Base-by-base conservation (phyloP, 768 basidiomycete species). In the Cyathus striatus region DNA sequence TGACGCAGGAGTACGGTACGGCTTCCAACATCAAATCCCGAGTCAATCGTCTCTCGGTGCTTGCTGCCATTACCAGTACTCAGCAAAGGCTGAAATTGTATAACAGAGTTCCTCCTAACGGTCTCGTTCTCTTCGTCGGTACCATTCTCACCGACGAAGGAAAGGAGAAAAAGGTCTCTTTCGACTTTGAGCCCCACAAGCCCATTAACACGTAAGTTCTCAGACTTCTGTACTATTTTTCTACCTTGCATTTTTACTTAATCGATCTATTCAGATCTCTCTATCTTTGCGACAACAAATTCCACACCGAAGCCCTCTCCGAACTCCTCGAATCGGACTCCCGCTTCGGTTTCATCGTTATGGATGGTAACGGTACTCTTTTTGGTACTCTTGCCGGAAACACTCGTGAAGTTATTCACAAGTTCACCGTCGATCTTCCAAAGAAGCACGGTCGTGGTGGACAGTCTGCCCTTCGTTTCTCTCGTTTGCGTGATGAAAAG, bases 361-460 rank as follows among this genome's bases (percentile, higher is more conserved):
- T 98, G 95, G 95, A 96, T 57, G 90, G 92, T 72, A 97, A 96
- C 64, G 95, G 95, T 26, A 89, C 92, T 4, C 83, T 99, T 25
- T 98, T 97, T 55, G 96, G 96, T 45, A 89, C 87, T 3, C 80
- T 99, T 43, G 82, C 95, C 0, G 96, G 96, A 38, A 98, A 98
- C 66, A 95, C 96, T 16, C 91, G 96, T 50, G 94, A 97, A 52
- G 81, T 99, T 41, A 75, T 95, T 44, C 96, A 99, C 72, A 98
- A 98, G 66, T 97, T 98, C 72, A 91, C 91, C 16, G 96, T 99
- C 60, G 96, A 98, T 66, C 78, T 98, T 7, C 96, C 96, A 33
- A 99, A 99, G 75, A 99, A 99, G 74, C 96, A 98, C 64, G 95
- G 95, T 49, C 93, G 96, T 75, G 96, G 96, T 81, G 96, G 96